Evolutionary conservation across 1,139 yeast species (phyloP).

Genomic region (Wickerhamomyces sp.): DNA sequence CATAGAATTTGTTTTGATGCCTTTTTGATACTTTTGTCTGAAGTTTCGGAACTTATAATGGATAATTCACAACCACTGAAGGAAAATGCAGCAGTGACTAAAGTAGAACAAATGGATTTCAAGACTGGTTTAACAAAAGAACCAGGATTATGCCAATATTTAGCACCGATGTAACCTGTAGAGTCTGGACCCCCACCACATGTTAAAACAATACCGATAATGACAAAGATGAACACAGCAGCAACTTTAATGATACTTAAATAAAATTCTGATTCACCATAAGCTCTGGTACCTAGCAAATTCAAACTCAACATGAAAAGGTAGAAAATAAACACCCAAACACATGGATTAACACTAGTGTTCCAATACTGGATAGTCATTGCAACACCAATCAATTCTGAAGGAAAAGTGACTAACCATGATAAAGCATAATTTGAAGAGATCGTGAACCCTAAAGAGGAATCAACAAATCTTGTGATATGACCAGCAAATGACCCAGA

Average conservation of each 20-base stretch:
- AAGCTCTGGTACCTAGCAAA: constrained; percentile 50
- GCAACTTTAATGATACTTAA: constrained; percentile 49
- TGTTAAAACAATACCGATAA: constrained; percentile 56
- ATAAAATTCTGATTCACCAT: constrained; percentile 58
- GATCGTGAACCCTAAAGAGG: constrained; percentile 66
- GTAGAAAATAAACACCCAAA: constrained; percentile 60
- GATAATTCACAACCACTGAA: constrained; percentile 67
- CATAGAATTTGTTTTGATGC: constrained; percentile 73
- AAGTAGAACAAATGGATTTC: constrained; percentile 46
- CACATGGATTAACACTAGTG: constrained; percentile 47
- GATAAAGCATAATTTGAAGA: constrained; percentile 73
- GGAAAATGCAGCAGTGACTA: constrained; percentile 48
- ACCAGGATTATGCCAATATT: constrained; percentile 51
- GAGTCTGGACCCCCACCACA: constrained; percentile 50
- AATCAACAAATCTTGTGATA: constrained; percentile 53
- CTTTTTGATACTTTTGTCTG: constrained; percentile 58
- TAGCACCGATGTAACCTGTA: constrained; percentile 44
- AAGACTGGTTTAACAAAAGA: constrained; percentile 49
- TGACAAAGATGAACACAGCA: constrained; percentile 53
- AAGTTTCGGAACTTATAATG: constrained; percentile 77
- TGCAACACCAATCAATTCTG: constrained; percentile 67
- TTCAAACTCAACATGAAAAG: constrained; percentile 51
- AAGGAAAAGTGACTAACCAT: constrained; percentile 64
- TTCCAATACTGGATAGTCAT: constrained; percentile 64
- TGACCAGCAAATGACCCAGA: constrained; percentile 47